These are phyloP conservation scores for Physaria fendleri DNA, from an alignment of 345 rosid species.

Conservation along the genomic window DNA sequence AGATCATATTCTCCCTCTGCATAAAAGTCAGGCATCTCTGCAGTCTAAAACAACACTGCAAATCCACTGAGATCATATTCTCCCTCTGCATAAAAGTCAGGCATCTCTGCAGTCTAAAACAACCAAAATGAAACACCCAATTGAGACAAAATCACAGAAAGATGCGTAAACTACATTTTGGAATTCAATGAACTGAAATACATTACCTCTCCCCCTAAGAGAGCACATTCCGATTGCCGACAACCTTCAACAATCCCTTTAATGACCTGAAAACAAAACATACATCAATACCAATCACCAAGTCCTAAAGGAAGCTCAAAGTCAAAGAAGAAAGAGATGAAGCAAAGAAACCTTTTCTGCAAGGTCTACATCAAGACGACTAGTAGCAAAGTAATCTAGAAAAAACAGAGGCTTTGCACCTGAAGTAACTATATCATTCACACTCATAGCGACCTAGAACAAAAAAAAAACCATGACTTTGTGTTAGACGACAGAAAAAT, in stretches of 20 bases:
- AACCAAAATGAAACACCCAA: not conserved
- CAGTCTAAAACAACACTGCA: constrained; percentile 99
- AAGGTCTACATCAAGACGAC: constrained; percentile 89
- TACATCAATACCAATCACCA: not conserved
- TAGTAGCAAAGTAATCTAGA: constrained; percentile 93
- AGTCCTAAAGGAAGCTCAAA: not conserved
- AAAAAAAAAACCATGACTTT: not conserved
- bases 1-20: constrained; percentile 81
- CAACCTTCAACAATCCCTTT: constrained; percentile 96
- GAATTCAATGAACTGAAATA: not conserved
- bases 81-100: constrained; percentile 71
- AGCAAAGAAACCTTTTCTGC: constrained; percentile 73
- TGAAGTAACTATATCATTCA: constrained; percentile 90
- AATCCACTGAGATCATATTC: constrained; percentile 93
- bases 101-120: constrained; percentile 94
- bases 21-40: constrained; percentile 95
- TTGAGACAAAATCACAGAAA: not conserved
- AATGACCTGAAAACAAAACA: constrained; percentile 41
- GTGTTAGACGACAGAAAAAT: not conserved
- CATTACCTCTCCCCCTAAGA: constrained; percentile 91
- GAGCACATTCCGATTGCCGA: constrained; percentile 66
- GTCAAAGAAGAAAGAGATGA: not conserved
- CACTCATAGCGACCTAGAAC: constrained; percentile 91
- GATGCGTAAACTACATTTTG: not conserved
- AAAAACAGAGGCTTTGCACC: constrained; percentile 94